Base-by-base conservation (phyloP, 768 basidiomycete species). In the Phlebiopsis gigantea region DNA sequence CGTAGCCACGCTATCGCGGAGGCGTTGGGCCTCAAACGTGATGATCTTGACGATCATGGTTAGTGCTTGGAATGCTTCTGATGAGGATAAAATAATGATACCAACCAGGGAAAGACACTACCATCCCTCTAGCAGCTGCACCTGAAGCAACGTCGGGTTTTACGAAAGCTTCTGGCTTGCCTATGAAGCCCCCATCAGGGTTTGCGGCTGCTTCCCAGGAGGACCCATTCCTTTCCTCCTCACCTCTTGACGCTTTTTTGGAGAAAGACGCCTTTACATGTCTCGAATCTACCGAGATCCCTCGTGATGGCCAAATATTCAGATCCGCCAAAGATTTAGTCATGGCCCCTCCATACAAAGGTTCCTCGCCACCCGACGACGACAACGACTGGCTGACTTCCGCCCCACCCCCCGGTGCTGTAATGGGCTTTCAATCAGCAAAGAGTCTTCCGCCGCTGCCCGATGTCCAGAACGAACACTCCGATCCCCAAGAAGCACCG, bases 361-460 rank as follows among this genome's bases (percentile, higher is more conserved):
- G n/a, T n/a, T n/a, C n/a, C n/a, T n/a, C n/a, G n/a, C n/a, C n/a
- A n/a, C n/a, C 41, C 22, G 47, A 55, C n/a, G 51, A 55, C 26
- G 24, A 46, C 5, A 44, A 57, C n/a, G 49, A 54, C 10, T 64
- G 58, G 58, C 53, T 62, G 47, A 58, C 22, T 17, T 25, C 59
- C 3, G 49, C 46, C 15, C 24, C 45, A 12, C 51, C 58, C 2
- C 53, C 42, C 7, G 51, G 31, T 21, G 53, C 46, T 5, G 5
- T 25, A 0, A n/a, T 49, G 12, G 56, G 58, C 1, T 64, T 64
- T 41, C 60, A 62, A 26, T 58, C 61, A 9, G 63, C 61, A 2
- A 59, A 45, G 34, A 15, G 46, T 4, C 15, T 48, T 17, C 17
- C 47, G 25, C 34, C 34, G 17, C 34, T 12, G 8, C 34, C 34